These are phyloP conservation scores for Beauveria pseudobassiana DNA, from an alignment of 2,329 filamentous ascomycete genomes.

Conservation along the genomic window DNA sequence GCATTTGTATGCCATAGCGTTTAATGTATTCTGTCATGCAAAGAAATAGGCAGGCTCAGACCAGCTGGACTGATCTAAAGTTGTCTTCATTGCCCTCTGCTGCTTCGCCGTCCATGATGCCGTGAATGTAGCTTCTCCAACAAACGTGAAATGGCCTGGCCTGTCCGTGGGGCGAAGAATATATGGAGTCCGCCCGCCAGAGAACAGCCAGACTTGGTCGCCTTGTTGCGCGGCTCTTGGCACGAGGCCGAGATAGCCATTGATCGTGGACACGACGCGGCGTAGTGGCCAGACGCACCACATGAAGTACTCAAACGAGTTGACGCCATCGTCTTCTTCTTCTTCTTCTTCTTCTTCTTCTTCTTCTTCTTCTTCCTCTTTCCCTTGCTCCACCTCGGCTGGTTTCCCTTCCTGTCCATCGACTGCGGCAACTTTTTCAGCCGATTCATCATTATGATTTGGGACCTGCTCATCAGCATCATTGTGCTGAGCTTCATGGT, in stretches of 20 bases:
- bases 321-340: background rate
- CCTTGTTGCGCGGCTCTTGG: background rate
- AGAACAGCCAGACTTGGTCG: conserved; percentile 12
- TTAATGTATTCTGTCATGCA: background rate
- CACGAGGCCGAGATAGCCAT: conserved; percentile 11
- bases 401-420: background rate
- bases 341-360: background rate
- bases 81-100: background rate
- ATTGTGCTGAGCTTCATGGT: background rate
- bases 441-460: background rate
- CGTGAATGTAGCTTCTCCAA: conserved; percentile 7
- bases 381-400: no score
- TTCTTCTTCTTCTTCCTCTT: background rate
- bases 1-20: background rate
- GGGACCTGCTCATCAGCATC: background rate
- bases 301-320: conserved; percentile 7
- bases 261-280: conserved; percentile 1
- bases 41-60: background rate
- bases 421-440: background rate
- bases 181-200: conserved; percentile 2
- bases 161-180: conserved; percentile 2
- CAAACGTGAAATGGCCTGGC: background rate
- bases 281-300: conserved; percentile 8
- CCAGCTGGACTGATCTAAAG: background rate
- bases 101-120: conserved; percentile 9